A percentile compares a stretch with the other conserved stretches of the same genome.
Conservation (phyloP, 2,329 filamentous ascomycete species). For the Juglanconis sp. region DNA sequence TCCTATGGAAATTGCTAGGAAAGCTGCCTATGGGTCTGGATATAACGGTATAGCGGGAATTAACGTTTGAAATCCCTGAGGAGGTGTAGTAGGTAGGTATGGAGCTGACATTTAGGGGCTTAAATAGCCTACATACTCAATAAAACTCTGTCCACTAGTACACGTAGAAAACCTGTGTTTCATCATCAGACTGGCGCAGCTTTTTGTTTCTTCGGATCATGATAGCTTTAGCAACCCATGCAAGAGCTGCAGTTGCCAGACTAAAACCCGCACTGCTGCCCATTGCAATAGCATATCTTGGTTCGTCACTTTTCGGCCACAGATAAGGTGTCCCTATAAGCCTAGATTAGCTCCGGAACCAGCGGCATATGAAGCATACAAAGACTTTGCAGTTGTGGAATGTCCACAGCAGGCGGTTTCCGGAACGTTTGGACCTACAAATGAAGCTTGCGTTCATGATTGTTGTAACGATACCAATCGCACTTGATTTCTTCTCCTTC, state of each 20-base stretch:
- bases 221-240: conserved; percentile 4
- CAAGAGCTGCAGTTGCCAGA: conserved; percentile 1
- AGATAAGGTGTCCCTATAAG: conserved; percentile 8
- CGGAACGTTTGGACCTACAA: background rate
- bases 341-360: background rate
- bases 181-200: conserved; percentile 4
- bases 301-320: conserved; percentile 9
- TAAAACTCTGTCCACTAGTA: background rate
- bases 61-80: no score
- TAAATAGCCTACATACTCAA: background rate
- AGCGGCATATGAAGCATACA: background rate
- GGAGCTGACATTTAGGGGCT: no score
- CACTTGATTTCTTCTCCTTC: conserved; percentile 5
- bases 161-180: background rate
- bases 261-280: conserved; percentile 8
- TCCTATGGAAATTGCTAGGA: no score
- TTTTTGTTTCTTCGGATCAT: conserved; percentile 2
- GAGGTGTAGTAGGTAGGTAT: no score
- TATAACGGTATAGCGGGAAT: no score
- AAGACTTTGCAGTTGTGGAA: background rate
- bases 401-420: background rate
- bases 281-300: conserved; percentile 10
- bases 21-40: no score
- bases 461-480: conserved; percentile 9
- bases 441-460: conserved; percentile 11